phyloP scores from a whole-genome alignment of 2,329 filamentous ascomycete species.

The Diaporthe humulicola region DNA sequence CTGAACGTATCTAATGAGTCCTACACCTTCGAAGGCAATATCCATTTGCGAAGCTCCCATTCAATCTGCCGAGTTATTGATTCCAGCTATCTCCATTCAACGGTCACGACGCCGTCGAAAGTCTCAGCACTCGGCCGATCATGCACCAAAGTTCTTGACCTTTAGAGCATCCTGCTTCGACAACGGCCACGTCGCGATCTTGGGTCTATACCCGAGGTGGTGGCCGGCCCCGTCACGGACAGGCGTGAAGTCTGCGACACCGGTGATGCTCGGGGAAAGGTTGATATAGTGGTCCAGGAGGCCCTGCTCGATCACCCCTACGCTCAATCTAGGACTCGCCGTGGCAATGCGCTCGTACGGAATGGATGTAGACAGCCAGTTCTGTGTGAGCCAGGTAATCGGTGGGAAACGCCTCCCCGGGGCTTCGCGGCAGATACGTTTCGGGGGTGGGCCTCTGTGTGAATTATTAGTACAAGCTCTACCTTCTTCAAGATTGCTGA shows the following conservation, averaged over 20 bases:
- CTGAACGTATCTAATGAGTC: not conserved
- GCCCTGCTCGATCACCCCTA: slow-evolving; percentile 46
- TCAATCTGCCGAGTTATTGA: not conserved
- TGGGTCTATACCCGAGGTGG: slow-evolving; percentile 46
- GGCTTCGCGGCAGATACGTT: slow-evolving; percentile 15
- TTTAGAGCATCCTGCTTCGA: slow-evolving; percentile 44
- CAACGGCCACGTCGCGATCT: slow-evolving; percentile 50
- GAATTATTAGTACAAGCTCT: not conserved
- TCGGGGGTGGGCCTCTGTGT: slow-evolving; percentile 15
- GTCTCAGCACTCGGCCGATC: slow-evolving; percentile 6
- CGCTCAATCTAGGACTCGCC: slow-evolving; percentile 44
- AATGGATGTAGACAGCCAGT: slow-evolving; percentile 42
- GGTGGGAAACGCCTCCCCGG: slow-evolving; percentile 38
- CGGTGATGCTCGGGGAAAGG: slow-evolving; percentile 45
- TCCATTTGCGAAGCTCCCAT: not conserved
- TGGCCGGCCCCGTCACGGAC: slow-evolving; percentile 42
- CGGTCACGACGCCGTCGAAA: not conserved
- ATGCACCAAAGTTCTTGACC: slow-evolving; percentile 43
- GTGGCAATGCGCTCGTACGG: slow-evolving; percentile 49
- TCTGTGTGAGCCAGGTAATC: slow-evolving; percentile 44
- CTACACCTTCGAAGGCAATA: not conserved
- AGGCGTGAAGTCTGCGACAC: slow-evolving; percentile 46
- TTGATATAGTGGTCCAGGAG: slow-evolving; percentile 49
- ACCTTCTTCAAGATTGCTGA: not conserved
- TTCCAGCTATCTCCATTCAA: not conserved